These are phyloP conservation scores for Fraxinus albicans DNA, from an alignment of 305 asterid genomes.

Conservation along the genomic window DNA sequence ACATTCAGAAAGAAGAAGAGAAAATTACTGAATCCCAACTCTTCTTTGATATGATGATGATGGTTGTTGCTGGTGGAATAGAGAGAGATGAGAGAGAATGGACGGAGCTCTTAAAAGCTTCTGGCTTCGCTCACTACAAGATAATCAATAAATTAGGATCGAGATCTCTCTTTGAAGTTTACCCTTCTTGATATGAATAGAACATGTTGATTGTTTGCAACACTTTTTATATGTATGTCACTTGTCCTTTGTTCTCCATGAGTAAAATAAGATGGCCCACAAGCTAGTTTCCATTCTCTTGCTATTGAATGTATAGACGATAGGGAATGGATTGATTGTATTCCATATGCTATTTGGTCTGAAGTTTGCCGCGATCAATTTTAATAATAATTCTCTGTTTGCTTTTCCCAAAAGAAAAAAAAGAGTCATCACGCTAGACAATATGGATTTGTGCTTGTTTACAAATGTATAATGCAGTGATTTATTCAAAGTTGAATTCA, in stretches of 20 bases:
- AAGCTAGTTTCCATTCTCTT: neutral
- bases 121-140: neutral
- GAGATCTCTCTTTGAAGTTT: neutral
- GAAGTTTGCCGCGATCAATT: neutral
- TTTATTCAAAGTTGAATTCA: neutral
- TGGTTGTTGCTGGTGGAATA: slow-evolving; percentile 22
- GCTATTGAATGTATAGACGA: neutral
- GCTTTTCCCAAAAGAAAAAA: neutral
- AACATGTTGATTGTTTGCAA: neutral
- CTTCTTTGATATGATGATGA: slow-evolving; percentile 35
- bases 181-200: neutral
- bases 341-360: neutral
- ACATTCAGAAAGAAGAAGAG: slow-evolving; percentile 12
- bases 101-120: slow-evolving; percentile 14
- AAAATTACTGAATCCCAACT: slow-evolving; percentile 29
- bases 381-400: too few relatives aligned
- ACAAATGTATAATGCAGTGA: neutral
- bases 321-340: neutral
- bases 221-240: neutral
- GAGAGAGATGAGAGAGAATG: slow-evolving; percentile 32
- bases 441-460: neutral
- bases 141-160: neutral
- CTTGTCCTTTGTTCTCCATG: neutral
- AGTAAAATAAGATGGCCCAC: neutral
- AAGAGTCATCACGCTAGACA: neutral